phyloP scores from a whole-genome alignment of 1,139 yeast genomes.

The Taphrina communis region DNA sequence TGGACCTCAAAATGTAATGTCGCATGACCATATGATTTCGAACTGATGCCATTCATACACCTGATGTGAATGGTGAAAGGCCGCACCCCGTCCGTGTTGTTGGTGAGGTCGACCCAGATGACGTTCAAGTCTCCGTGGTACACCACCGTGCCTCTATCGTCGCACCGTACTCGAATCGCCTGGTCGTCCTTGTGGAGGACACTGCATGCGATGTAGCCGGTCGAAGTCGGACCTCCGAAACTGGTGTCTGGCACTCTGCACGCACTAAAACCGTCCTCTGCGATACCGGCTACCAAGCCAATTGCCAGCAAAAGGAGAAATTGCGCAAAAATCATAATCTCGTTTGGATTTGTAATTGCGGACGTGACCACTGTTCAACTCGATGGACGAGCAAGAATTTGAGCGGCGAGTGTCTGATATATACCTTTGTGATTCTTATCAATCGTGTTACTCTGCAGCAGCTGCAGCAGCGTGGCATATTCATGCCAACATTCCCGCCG shows the following conservation, averaged over 20 bases:
- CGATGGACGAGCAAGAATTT: too few species aligned
- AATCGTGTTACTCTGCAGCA: too few species aligned
- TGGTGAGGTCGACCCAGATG: not conserved
- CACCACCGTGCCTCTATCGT: not conserved
- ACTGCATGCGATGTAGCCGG: not conserved
- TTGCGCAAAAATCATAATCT: too few species aligned
- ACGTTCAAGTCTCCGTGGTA: not conserved
- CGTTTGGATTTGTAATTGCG: too few species aligned
- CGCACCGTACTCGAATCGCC: not conserved
- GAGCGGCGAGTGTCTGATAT: too few species aligned
- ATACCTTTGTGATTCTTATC: too few species aligned
- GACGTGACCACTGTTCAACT: too few species aligned
- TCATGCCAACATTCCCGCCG: too few species aligned
- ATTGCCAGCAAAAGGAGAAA: too few species aligned
- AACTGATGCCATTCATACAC: not conserved
- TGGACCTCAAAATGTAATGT: not conserved
- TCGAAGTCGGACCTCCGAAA: not conserved
- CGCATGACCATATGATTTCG: not conserved
- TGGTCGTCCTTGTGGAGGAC: not conserved
- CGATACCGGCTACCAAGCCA: too few species aligned
- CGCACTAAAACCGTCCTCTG: not conserved
- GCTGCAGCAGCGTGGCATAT: too few species aligned
- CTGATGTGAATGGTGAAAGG: not conserved
- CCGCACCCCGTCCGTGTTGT: not conserved
- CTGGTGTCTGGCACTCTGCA: not conserved